These are phyloP conservation scores for Hypoxylon subgilvum DNA, from an alignment of 495 filamentous ascomycete genomes.

Conservation along the genomic window DNA sequence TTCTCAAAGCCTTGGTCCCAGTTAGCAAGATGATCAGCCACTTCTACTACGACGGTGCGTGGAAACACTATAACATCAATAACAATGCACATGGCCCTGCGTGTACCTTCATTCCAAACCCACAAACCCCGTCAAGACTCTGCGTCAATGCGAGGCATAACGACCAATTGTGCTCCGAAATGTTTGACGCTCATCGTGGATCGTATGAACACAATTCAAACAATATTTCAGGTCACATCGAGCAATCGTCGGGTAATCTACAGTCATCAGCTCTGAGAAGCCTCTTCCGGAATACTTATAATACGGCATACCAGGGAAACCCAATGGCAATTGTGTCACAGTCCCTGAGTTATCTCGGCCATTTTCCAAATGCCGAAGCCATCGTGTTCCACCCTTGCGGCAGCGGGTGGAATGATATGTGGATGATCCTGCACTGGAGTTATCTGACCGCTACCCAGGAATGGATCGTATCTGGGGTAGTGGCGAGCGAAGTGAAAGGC, in stretches of 20 bases:
- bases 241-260: too few species aligned
- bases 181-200: background rate
- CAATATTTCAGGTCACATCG: too few species aligned
- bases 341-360: background rate
- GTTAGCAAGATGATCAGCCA: background rate
- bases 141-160: background rate
- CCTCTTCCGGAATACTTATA: background rate
- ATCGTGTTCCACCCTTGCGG: slow-evolving; percentile 28
- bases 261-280: slow-evolving; percentile 4
- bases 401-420: slow-evolving; percentile 17
- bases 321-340: slow-evolving; percentile 24
- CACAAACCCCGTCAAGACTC: background rate
- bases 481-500: slow-evolving; percentile 8
- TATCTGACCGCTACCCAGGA: background rate
- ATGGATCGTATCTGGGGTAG: slow-evolving; percentile 25
- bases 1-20: slow-evolving; percentile 22
- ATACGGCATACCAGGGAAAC: background rate
- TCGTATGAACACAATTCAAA: too few species aligned
- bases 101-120: slow-evolving; percentile 4
- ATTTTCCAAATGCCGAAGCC: slow-evolving; percentile 20
- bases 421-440: slow-evolving; percentile 34
- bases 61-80: background rate
- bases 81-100: background rate
- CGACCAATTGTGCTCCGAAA: background rate
- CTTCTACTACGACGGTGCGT: background rate